Conservation (phyloP, 2,329 filamentous ascomycete genomes). For the Colletotrichum coccodes region DNA sequence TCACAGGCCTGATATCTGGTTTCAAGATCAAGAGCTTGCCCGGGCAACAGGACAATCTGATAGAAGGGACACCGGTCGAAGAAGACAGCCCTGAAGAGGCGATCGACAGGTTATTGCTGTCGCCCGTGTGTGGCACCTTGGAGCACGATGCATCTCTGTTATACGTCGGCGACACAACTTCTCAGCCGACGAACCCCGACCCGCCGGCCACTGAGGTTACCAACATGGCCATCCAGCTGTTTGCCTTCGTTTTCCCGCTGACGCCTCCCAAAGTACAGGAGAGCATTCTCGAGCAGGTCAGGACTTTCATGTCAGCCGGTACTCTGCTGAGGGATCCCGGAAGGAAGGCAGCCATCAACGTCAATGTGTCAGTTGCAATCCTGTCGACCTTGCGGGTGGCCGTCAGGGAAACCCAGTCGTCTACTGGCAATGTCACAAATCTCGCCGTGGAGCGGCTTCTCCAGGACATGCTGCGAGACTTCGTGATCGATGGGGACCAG, state of each 20-base stretch:
- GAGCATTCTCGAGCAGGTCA: conserved; percentile 93
- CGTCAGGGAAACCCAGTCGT: conserved; percentile 80
- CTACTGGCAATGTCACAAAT: conserved; percentile 78
- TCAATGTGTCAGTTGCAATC: conserved; percentile 88
- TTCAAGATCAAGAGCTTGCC: conserved; percentile 78
- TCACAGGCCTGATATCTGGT: conserved; percentile 84
- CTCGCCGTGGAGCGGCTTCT: conserved; percentile 84
- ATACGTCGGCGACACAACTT: conserved; percentile 70
- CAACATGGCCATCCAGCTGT: conserved; percentile 92
- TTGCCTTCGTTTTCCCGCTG: conserved; percentile 89
- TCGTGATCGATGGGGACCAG: conserved; percentile 85
- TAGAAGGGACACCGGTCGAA: conserved; percentile 56
- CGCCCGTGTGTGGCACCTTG: conserved; percentile 82
- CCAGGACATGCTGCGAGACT: conserved; percentile 77
- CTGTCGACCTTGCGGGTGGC: conserved; percentile 85
- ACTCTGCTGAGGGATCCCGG: conserved; percentile 86
- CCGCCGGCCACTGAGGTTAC: conserved; percentile 93
- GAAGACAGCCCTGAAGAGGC: conserved; percentile 70
- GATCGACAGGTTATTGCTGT: conserved; percentile 70
- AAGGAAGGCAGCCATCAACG: conserved; percentile 87
- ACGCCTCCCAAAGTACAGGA: conserved; percentile 94
- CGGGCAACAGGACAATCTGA: conserved; percentile 70
- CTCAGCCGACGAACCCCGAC: conserved; percentile 63
- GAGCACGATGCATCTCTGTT: conserved; percentile 90
- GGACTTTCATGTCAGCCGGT: conserved; percentile 85